These are phyloP conservation scores for Auxenochlorella pyrenoidosa DNA, from an alignment of 139 green algal species.

Conservation along the genomic window DNA sequence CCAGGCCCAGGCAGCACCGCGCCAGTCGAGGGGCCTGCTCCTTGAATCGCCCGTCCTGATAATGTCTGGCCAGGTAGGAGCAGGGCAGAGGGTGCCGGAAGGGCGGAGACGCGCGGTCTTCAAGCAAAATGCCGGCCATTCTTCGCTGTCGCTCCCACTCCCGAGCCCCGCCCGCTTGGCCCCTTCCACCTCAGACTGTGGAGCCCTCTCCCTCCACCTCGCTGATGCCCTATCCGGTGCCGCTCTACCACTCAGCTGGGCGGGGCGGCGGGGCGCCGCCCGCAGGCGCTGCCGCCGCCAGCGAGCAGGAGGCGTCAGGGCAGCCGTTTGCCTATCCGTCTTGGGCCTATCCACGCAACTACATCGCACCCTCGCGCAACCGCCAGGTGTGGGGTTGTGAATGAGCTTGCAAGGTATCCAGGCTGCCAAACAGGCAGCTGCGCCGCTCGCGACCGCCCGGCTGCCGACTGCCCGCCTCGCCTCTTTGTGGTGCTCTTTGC, in stretches of 20 bases:
- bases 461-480: too few relatives aligned
- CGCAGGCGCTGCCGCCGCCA: not conserved
- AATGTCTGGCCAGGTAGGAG: not conserved
- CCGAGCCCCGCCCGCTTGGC: not conserved
- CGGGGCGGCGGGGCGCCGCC: not conserved
- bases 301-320: not conserved
- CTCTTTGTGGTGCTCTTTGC: not conserved
- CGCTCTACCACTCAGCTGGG: slow-evolving; percentile 26
- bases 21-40: not conserved
- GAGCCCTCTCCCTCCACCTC: slow-evolving; percentile 38
- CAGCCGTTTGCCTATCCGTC: not conserved
- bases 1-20: not conserved
- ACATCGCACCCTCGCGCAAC: slow-evolving; percentile 35
- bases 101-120: not conserved
- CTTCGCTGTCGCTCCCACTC: not conserved
- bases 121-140: too few relatives aligned
- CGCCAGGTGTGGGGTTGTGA: slow-evolving; percentile 20
- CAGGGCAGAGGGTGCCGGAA: not conserved
- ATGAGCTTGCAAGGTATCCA: too few relatives aligned
- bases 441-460: not conserved
- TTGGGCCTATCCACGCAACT: slow-evolving; percentile 39
- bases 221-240: slow-evolving; percentile 37
- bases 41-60: slow-evolving; percentile 23
- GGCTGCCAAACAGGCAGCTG: not conserved
- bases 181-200: slow-evolving; percentile 20